Conservation (phyloP, 2,329 filamentous ascomycete species). For the Pezicula carpinea region DNA sequence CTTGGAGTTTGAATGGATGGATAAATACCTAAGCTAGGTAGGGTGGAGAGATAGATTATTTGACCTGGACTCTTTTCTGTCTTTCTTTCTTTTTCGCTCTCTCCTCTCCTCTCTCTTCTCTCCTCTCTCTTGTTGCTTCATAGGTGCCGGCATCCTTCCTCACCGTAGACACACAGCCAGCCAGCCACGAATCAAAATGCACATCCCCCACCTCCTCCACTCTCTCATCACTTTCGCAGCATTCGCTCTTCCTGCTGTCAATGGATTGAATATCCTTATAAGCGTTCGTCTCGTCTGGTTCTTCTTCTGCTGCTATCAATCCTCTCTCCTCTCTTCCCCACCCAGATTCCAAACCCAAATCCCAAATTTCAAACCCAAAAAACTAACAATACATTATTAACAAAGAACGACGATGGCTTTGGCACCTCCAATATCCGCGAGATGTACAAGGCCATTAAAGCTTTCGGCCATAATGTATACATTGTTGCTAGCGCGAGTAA, state of each 20-base stretch:
- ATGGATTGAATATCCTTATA: slow-evolving; percentile 17
- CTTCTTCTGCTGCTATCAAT: slow-evolving; percentile 1
- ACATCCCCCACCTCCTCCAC: neutral
- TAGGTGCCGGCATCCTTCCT: no score
- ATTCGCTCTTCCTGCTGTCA: slow-evolving; percentile 1
- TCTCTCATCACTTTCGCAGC: neutral
- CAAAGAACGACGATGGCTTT: slow-evolving; percentile 36
- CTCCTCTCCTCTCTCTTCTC: no score
- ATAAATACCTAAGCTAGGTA: no score
- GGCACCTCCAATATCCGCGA: slow-evolving; percentile 36
- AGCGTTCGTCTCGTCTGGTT: slow-evolving; percentile 3
- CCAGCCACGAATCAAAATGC: no score
- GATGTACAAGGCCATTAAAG: slow-evolving; percentile 34
- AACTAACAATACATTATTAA: neutral
- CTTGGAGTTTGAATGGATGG: no score
- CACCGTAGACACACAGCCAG: no score
- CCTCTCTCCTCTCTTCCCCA: neutral
- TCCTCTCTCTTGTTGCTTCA: no score
- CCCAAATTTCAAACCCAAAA: neutral
- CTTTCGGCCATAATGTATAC: slow-evolving; percentile 34
- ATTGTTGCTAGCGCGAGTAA: slow-evolving; percentile 38
- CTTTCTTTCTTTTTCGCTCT: neutral
- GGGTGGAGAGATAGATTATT: no score
- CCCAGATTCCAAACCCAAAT: neutral
- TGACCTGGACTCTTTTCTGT: neutral